phyloP scores from a whole-genome alignment of 164 flowering plant species.

The Chimonanthus praecox region DNA sequence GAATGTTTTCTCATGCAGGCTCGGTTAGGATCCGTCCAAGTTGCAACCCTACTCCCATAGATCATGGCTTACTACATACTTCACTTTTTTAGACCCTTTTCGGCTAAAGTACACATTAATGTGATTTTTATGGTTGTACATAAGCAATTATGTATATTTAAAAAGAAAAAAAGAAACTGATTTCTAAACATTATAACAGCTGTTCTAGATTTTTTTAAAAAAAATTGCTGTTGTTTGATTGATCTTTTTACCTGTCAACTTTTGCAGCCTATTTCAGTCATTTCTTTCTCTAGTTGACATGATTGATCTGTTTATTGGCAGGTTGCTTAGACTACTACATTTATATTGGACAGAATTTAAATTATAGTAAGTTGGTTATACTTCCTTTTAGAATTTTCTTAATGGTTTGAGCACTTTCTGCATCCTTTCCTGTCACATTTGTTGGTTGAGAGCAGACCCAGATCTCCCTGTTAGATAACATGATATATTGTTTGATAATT shows the following conservation, averaged over 20 bases:
- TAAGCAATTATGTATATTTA: not conserved
- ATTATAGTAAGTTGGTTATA: slow-evolving; percentile 1
- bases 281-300: not conserved
- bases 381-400: not conserved
- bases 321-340: slow-evolving; percentile 3
- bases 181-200: not conserved
- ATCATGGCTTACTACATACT: too few relatives aligned
- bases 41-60: too few relatives aligned
- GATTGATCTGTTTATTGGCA: slow-evolving; percentile 2
- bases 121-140: too few relatives aligned
- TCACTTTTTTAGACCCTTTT: too few relatives aligned
- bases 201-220: not conserved
- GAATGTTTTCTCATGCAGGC: too few relatives aligned
- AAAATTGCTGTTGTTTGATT: not conserved
- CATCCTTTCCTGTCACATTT: not conserved
- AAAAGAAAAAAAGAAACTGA: not conserved
- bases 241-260: not conserved
- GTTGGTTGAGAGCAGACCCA: too few relatives aligned
- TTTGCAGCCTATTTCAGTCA: not conserved
- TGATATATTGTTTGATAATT: too few relatives aligned
- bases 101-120: too few relatives aligned
- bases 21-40: too few relatives aligned
- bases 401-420: not conserved
- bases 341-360: not conserved
- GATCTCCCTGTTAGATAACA: too few relatives aligned